Evolutionary conservation across 2,329 filamentous ascomycete genomes (phyloP).

Genomic region (Aureobasidium sp.): DNA sequence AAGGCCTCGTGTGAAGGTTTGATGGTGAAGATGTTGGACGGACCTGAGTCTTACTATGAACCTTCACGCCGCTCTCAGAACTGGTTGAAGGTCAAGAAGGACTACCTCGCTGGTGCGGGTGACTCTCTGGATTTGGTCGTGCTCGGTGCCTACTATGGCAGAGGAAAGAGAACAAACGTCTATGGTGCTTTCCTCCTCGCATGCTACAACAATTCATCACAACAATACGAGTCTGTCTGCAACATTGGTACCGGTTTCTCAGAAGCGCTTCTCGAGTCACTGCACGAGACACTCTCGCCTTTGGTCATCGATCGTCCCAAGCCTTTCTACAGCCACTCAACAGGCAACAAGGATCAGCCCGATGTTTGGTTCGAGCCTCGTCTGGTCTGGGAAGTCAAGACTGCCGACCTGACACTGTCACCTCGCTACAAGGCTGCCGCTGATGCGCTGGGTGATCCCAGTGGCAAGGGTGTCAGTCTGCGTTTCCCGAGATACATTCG

Average conservation of each 20-base stretch:
- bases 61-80: constrained; percentile 94
- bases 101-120: constrained; percentile 87
- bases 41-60: constrained; percentile 85
- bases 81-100: constrained; percentile 98
- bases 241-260: constrained; percentile 98
- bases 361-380: constrained; percentile 98
- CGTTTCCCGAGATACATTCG: constrained; percentile 92
- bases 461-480: constrained; percentile 74
- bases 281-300: constrained; percentile 65
- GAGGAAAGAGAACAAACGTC: constrained; percentile 88
- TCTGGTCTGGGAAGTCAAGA: constrained; percentile 96
- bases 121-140: constrained; percentile 97
- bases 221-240: constrained; percentile 91
- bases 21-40: constrained; percentile 99
- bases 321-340: constrained; percentile 84
- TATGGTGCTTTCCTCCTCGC: constrained; percentile 95
- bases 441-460: constrained; percentile 39
- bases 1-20: constrained; percentile 94
- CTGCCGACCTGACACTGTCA: constrained; percentile 85
- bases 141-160: constrained; percentile 85
- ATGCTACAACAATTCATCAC: constrained; percentile 73
- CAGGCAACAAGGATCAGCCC: constrained; percentile 81
- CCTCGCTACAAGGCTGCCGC: constrained; percentile 89
- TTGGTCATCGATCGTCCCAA: constrained; percentile 84
- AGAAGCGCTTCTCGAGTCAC: constrained; percentile 82